These are phyloP conservation scores for Phytophthora sp. DNA, from an alignment of 352 stramenopile species.

Conservation along the genomic window DNA sequence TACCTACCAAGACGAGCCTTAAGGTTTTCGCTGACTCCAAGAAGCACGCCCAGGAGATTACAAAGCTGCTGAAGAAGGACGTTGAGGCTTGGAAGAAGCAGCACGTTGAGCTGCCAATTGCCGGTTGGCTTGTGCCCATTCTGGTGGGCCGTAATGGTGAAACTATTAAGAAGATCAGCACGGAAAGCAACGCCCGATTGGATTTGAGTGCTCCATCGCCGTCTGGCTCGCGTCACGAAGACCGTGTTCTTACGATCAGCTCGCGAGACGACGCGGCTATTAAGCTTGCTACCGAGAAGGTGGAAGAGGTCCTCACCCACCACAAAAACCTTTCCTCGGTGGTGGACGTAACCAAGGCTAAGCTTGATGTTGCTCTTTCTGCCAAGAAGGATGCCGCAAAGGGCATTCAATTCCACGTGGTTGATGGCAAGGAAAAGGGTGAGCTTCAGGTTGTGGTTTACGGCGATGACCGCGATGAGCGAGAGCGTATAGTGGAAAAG, in stretches of 20 bases:
- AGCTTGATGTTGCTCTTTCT: constrained; percentile 60
- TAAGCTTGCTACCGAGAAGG: constrained; percentile 59
- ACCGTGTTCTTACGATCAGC: constrained; percentile 69
- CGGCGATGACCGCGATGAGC: constrained; percentile 55
- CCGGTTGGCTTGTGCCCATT: constrained; percentile 69
- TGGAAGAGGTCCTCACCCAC: constrained; percentile 55
- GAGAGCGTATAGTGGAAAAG: constrained; percentile 66
- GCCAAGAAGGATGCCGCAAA: constrained; percentile 55
- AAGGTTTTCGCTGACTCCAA: constrained; percentile 78
- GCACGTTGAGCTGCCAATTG: constrained; percentile 66
- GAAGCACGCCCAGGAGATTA: constrained; percentile 47
- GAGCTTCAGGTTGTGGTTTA: constrained; percentile 62
- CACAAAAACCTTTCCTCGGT: constrained; percentile 59
- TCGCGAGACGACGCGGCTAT: constrained; percentile 68
- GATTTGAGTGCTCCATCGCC: constrained; percentile 49
- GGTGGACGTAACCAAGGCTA: constrained; percentile 47
- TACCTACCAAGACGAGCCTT: constrained; percentile 58
- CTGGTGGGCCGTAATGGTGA: constrained; percentile 80
- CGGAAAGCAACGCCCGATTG: constrained; percentile 63
- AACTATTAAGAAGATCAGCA: constrained; percentile 75
- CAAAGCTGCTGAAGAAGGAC: constrained; percentile 50
- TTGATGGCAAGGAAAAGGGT: constrained; percentile 46
- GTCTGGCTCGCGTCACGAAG: constrained; percentile 23
- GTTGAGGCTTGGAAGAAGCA: constrained; percentile 69
- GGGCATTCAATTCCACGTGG: constrained; percentile 61